Percentiles rank a stretch among this genome's conserved stretches.
Evolutionary conservation across 2,329 filamentous ascomycete genomes (phyloP).

Genomic region (Neonectria neomacrospora): DNA sequence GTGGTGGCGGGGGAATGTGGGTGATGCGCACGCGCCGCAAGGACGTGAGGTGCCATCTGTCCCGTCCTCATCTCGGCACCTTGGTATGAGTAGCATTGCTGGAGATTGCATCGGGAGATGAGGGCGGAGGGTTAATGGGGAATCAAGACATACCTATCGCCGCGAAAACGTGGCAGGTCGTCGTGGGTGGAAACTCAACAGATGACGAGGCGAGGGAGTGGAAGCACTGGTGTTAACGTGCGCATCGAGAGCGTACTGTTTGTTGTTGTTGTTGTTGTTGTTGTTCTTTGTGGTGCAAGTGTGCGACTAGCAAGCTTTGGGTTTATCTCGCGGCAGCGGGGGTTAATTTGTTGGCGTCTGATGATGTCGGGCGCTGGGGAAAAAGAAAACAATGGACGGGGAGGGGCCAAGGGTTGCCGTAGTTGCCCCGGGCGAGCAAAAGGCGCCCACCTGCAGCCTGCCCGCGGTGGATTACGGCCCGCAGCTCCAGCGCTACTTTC

Average conservation of each 20-base stretch:
- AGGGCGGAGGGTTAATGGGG: constrained; percentile 19
- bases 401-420: constrained; percentile 33
- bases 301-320: constrained; percentile 15
- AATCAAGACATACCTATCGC: constrained; percentile 35
- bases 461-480: constrained; percentile 18
- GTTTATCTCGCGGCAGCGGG: constrained; percentile 30
- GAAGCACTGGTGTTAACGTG: constrained; percentile 29
- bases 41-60: constrained; percentile 32
- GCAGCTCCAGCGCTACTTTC: background rate
- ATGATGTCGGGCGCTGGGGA: constrained; percentile 34
- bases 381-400: constrained; percentile 28
- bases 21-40: constrained; percentile 14
- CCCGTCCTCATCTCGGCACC: constrained; percentile 24
- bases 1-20: constrained; percentile 19
- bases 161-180: constrained; percentile 32
- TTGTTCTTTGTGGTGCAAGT: constrained; percentile 27
- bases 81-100: constrained; percentile 29
- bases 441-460: constrained; percentile 5
- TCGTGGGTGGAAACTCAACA: constrained; percentile 22
- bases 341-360: constrained; percentile 21
- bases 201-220: constrained; percentile 28
- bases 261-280: constrained; percentile 25
- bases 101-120: constrained; percentile 20
- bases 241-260: constrained; percentile 38
- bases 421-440: constrained; percentile 38